A percentile compares a stretch with the other conserved stretches of the same genome.
phyloP scores from a whole-genome alignment of 192 early-diverging fungal species.

The Cladochytrium replicatum region DNA sequence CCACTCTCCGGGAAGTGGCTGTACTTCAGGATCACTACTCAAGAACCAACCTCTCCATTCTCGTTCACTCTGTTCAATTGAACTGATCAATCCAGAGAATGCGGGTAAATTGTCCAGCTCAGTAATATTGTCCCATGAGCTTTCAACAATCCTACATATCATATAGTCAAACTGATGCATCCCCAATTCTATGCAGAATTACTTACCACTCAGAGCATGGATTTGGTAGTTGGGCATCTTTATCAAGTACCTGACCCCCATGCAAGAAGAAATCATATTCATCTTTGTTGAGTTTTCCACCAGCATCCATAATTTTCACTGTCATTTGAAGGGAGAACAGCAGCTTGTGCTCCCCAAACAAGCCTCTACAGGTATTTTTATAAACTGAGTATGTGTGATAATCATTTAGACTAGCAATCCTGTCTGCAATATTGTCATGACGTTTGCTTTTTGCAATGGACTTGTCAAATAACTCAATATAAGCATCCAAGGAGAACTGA shows the following conservation, averaged over 20 bases:
- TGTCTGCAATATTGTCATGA: conserved; percentile 39
- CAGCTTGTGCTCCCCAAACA: conserved; percentile 52
- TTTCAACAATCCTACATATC: conserved; percentile 39
- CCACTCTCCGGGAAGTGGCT: conserved; percentile 49
- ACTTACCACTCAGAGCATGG: conserved; percentile 42
- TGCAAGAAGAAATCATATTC: conserved; percentile 54
- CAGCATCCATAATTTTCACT: conserved; percentile 48
- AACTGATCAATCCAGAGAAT: conserved; percentile 43
- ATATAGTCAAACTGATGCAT: background rate
- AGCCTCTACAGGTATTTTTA: conserved; percentile 50
- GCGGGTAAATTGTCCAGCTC: conserved; percentile 38
- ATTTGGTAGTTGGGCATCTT: conserved; percentile 42
- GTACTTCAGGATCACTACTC: conserved; percentile 43
- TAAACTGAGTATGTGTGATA: conserved; percentile 55
- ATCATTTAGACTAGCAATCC: conserved; percentile 44
- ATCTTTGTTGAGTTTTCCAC: conserved; percentile 41
- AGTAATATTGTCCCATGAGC: conserved; percentile 51
- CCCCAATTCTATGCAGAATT: conserved; percentile 1
- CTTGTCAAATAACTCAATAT: conserved; percentile 51
- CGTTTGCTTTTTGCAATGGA: conserved; percentile 49
- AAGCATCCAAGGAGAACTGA: conserved; percentile 52
- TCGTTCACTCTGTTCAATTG: conserved; percentile 49
- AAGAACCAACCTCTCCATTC: conserved; percentile 57
- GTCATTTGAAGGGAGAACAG: conserved; percentile 55
- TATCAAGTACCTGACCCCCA: conserved; percentile 50